These are phyloP conservation scores for Tagetes patula DNA, from an alignment of 129 eudicot species.

Conservation along the genomic window DNA sequence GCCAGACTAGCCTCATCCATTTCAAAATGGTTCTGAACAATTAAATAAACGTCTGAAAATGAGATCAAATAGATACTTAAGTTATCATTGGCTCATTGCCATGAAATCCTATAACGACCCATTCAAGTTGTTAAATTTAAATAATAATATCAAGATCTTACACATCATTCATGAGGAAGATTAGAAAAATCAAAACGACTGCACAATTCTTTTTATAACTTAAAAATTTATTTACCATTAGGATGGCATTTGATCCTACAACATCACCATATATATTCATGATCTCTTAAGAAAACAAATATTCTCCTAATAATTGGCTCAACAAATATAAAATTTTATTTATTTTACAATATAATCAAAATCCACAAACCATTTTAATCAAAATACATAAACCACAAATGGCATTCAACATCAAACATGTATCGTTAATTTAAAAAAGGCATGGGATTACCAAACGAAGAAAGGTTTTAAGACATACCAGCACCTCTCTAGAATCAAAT, in stretches of 20 bases:
- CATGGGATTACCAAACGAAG: background rate
- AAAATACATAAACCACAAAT: background rate
- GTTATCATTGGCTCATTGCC: background rate
- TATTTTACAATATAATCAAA: background rate
- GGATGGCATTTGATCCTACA: background rate
- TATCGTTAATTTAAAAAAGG: background rate
- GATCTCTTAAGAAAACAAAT: background rate
- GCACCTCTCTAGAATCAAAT: conserved; percentile 18
- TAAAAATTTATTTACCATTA: too few species aligned
- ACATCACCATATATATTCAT: background rate
- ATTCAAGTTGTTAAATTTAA: background rate
- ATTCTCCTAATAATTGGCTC: background rate
- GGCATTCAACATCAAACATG: background rate
- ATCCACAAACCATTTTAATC: too few species aligned
- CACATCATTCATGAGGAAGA: background rate
- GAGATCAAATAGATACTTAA: background rate
- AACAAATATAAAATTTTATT: background rate
- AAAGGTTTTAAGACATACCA: conserved; percentile 18
- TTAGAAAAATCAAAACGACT: background rate
- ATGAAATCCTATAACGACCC: background rate
- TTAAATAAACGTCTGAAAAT: background rate
- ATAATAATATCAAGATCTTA: background rate
- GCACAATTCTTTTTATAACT: background rate
- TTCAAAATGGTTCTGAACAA: conserved; percentile 14
- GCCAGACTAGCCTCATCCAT: conserved; percentile 53